A percentile compares a stretch with the other conserved stretches of the same genome.
Evolutionary conservation across 352 stramenopile genomes (phyloP).

Genomic region (Saprolegnia parasitica): DNA sequence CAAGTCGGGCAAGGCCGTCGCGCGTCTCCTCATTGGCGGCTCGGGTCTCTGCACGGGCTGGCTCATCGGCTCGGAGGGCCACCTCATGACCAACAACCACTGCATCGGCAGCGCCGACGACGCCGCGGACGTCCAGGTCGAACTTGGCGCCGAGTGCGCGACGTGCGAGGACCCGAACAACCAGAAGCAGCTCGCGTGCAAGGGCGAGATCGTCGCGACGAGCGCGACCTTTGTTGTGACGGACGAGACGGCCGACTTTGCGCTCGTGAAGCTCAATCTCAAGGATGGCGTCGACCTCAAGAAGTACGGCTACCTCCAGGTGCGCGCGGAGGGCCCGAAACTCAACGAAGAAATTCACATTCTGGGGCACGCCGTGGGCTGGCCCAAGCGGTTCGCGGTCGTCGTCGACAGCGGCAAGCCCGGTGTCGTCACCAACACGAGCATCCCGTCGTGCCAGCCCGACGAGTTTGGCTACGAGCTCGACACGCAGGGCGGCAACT

Average conservation of each 20-base stretch:
- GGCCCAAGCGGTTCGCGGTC: slow-evolving; percentile 32
- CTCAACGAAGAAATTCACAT: slow-evolving; percentile 36
- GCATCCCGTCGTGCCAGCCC: slow-evolving; percentile 35
- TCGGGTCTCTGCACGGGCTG: slow-evolving; percentile 77
- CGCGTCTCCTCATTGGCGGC: slow-evolving; percentile 50
- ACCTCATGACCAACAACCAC: slow-evolving; percentile 50
- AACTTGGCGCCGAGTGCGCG: slow-evolving; percentile 51
- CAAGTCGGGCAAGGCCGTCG: slow-evolving; percentile 42
- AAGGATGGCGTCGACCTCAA: slow-evolving; percentile 30
- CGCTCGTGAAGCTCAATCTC: slow-evolving; percentile 42
- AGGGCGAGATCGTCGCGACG: slow-evolving; percentile 35
- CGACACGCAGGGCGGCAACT: slow-evolving; percentile 61
- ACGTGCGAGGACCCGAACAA: slow-evolving; percentile 34
- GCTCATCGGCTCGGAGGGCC: slow-evolving; percentile 57
- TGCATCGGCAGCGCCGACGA: slow-evolving; percentile 41
- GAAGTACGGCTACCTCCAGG: slow-evolving; percentile 33
- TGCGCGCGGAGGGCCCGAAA: slow-evolving; percentile 28
- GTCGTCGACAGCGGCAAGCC: slow-evolving; percentile 37
- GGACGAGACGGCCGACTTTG: slow-evolving; percentile 49
- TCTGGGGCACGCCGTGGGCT: slow-evolving; percentile 29
- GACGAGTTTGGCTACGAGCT: slow-evolving; percentile 53
- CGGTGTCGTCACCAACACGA: slow-evolving; percentile 39
- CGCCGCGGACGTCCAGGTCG: slow-evolving; percentile 35
- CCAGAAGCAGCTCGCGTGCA: slow-evolving; percentile 34
- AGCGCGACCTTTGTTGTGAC: slow-evolving; percentile 40